These are phyloP conservation scores for Boletus huronensis DNA, from an alignment of 768 basidiomycete species.

Conservation along the genomic window DNA sequence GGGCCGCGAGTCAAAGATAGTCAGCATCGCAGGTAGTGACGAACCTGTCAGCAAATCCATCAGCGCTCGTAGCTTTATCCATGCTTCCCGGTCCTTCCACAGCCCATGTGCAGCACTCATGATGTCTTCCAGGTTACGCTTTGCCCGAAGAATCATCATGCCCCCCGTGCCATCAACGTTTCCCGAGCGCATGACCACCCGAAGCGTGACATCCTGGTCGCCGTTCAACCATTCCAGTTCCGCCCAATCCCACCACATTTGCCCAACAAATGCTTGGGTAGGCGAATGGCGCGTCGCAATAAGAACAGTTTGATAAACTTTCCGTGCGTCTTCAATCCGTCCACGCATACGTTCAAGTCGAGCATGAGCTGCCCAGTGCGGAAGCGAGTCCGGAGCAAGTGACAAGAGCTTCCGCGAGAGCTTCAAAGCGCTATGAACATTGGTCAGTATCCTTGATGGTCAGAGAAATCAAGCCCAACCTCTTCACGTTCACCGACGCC, in stretches of 20 bases:
- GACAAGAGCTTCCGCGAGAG: constrained; percentile 65
- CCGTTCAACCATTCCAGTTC: constrained; percentile 78
- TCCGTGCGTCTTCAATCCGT: constrained; percentile 64
- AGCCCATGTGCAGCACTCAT: constrained; percentile 27
- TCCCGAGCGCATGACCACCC: constrained; percentile 52
- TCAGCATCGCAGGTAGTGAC: constrained; percentile 40
- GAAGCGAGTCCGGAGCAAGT: constrained; percentile 49
- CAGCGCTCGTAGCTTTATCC: constrained; percentile 63
- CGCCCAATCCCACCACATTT: constrained; percentile 81
- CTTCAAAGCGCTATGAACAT: constrained; percentile 54
- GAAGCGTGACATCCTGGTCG: constrained; percentile 45
- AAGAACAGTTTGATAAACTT: constrained; percentile 70
- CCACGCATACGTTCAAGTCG: constrained; percentile 67
- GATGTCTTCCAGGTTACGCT: constrained; percentile 58
- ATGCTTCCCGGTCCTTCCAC: constrained; percentile 61
- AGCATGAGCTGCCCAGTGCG: constrained; percentile 75
- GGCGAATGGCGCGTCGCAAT: constrained; percentile 40
- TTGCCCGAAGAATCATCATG: constrained; percentile 58
- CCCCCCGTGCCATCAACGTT: constrained; percentile 51
- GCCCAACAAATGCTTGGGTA: constrained; percentile 36
- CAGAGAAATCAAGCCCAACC: constrained; percentile 36
- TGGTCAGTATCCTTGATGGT: constrained; percentile 8
- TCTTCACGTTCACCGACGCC: constrained; percentile 53
- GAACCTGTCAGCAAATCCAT: constrained; percentile 56
- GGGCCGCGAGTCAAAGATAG: constrained; percentile 34